These are phyloP conservation scores for Leucoagaricus sp. DNA, from an alignment of 1,284 basidiomycete species.

Conservation along the genomic window DNA sequence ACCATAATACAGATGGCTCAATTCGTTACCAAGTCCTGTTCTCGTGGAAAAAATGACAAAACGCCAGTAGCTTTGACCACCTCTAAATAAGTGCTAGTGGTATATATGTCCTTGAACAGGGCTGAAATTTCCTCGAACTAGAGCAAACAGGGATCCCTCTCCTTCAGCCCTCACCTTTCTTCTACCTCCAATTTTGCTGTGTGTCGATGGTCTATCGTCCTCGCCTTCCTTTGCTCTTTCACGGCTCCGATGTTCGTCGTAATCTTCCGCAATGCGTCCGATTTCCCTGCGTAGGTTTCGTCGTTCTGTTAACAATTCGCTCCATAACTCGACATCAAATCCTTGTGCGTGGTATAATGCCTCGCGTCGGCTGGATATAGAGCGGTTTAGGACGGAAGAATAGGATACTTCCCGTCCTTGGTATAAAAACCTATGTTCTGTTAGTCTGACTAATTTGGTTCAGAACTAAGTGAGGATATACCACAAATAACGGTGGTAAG, in stretches of 20 bases:
- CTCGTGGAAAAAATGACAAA: too few species aligned
- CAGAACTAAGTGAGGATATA: slow-evolving; percentile 23
- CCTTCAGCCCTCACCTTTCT: too few species aligned
- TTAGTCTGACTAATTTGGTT: neutral
- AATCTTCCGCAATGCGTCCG: slow-evolving; percentile 60
- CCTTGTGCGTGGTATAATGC: slow-evolving; percentile 59
- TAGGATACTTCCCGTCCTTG: slow-evolving; percentile 73
- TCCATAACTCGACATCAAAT: slow-evolving; percentile 63
- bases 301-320: slow-evolving; percentile 54
- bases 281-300: slow-evolving; percentile 55
- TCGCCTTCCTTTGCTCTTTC: too few species aligned
- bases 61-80: too few species aligned
- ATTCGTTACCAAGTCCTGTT: too few species aligned
- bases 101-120: too few species aligned
- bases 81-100: too few species aligned
- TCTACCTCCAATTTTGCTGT: too few species aligned
- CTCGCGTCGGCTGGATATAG: slow-evolving; percentile 57
- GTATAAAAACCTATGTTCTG: slow-evolving; percentile 51
- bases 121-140: too few species aligned
- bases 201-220: too few species aligned
- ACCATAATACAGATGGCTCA: too few species aligned
- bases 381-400: slow-evolving; percentile 57
- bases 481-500: slow-evolving; percentile 65
- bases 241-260: slow-evolving; percentile 36
- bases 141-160: too few species aligned